These are phyloP conservation scores for Cotoneaster glaucophyllus DNA, from an alignment of 306 rosid genomes.

Conservation along the genomic window DNA sequence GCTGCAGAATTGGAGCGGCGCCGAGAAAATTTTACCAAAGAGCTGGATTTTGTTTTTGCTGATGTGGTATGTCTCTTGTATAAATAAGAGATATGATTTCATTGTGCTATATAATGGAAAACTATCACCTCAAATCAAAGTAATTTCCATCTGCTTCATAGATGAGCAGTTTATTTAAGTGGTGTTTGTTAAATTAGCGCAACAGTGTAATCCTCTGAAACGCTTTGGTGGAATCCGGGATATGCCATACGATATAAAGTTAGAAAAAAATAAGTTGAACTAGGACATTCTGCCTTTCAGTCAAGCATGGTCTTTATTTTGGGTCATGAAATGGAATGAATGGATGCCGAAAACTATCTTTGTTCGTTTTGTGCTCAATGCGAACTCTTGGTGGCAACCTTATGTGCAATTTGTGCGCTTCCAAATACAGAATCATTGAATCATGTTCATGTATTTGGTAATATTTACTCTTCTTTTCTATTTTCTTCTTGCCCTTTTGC, in stretches of 20 bases:
- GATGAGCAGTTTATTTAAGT: not conserved
- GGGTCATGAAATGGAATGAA: not conserved
- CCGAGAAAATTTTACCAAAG: constrained; percentile 39
- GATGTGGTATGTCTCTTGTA: constrained; percentile 32
- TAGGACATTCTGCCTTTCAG: not conserved
- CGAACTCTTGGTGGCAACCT: not conserved
- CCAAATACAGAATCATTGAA: not conserved
- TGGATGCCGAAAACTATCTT: not conserved
- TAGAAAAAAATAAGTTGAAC: not conserved
- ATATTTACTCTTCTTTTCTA: not conserved
- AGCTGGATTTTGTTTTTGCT: constrained; percentile 46
- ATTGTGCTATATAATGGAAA: not conserved
- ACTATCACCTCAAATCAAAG: not conserved
- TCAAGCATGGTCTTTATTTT: not conserved
- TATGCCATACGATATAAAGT: not conserved
- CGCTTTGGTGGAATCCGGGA: not conserved
- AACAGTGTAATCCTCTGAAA: not conserved
- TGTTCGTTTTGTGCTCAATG: not conserved
- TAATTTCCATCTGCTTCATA: not conserved
- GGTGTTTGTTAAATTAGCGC: not conserved
- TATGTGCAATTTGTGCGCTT: not conserved
- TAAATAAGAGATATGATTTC: not conserved
- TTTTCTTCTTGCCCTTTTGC: not conserved
- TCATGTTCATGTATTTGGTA: not conserved
- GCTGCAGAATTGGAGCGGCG: constrained; percentile 48